Conservation (phyloP, 192 early-diverging fungal genomes). For the Gonapodya sp. region DNA sequence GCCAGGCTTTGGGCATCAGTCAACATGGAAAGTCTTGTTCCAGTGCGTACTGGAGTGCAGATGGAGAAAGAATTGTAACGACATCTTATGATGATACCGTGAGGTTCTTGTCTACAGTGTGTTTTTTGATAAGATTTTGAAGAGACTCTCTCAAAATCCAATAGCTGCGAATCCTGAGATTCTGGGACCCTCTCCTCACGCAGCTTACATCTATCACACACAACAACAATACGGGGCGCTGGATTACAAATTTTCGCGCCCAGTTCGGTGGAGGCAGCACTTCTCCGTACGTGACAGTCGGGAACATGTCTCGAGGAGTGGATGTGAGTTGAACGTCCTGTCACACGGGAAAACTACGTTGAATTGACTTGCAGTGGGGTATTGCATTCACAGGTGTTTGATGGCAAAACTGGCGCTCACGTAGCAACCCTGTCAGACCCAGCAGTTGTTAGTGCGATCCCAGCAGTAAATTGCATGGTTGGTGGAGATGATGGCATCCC, state of each 20-base stretch:
- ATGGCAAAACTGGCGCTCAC: neutral
- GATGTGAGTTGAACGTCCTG: neutral
- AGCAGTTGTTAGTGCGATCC: constrained; percentile 1
- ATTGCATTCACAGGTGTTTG: neutral
- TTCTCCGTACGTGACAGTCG: neutral
- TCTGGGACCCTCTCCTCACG: neutral
- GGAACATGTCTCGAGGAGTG: neutral
- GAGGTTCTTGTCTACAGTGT: too few relatives aligned
- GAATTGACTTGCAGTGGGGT: too few relatives aligned
- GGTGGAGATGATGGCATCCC: neutral
- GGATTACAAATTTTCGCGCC: neutral
- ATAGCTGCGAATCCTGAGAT: neutral
- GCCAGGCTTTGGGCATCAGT: neutral
- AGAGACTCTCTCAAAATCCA: neutral
- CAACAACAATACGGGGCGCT: constrained; percentile 8
- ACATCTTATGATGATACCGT: constrained; percentile 1
- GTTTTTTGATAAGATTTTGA: neutral
- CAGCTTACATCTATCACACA: neutral
- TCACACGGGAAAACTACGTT: too few relatives aligned
- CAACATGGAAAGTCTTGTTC: neutral
- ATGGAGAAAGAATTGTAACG: neutral
- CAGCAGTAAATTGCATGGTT: constrained; percentile 5
- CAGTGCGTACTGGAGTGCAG: neutral
- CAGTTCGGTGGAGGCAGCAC: neutral
- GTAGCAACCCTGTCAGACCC: neutral